Conservation (phyloP, 2,329 filamentous ascomycete genomes). For the Furcasterigmium sp. region DNA sequence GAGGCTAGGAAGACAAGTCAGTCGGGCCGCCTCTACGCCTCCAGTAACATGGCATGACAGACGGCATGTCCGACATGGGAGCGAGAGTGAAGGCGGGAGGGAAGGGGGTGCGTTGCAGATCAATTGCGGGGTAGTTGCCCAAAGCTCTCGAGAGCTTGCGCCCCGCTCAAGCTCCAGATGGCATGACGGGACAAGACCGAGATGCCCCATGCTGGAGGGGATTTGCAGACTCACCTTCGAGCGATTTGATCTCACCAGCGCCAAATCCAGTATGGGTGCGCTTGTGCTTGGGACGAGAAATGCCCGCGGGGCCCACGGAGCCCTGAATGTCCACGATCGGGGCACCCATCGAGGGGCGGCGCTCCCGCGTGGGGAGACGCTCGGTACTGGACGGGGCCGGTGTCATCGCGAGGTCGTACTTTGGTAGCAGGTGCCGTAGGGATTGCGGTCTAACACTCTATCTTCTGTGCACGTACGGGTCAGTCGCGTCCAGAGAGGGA, state of each 20-base stretch:
- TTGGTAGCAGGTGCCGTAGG: no score
- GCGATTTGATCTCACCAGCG: constrained; percentile 82
- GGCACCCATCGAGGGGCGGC: constrained; percentile 74
- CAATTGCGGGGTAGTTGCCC: constrained; percentile 17
- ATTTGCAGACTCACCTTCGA: constrained; percentile 71
- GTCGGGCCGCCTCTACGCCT: not conserved
- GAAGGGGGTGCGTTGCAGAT: constrained; percentile 13
- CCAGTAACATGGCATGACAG: no score
- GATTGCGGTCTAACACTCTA: no score
- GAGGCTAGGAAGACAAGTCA: constrained; percentile 42
- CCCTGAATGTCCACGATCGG: constrained; percentile 84
- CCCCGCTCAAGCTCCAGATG: not conserved
- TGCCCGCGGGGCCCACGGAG: constrained; percentile 78
- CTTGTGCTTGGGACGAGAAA: constrained; percentile 89
- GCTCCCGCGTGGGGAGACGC: constrained; percentile 57
- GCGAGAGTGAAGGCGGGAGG: not conserved
- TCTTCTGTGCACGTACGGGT: no score
- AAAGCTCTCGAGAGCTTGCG: not conserved
- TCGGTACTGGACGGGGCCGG: constrained; percentile 18
- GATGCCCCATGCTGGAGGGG: not conserved
- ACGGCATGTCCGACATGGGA: not conserved
- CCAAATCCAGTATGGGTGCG: constrained; percentile 95
- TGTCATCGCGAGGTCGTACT: constrained; percentile 19
- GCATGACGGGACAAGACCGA: not conserved
- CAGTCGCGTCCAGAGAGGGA: no score